Conservation (phyloP, 176 grass and related monocot genomes). For the Poa annua region DNA sequence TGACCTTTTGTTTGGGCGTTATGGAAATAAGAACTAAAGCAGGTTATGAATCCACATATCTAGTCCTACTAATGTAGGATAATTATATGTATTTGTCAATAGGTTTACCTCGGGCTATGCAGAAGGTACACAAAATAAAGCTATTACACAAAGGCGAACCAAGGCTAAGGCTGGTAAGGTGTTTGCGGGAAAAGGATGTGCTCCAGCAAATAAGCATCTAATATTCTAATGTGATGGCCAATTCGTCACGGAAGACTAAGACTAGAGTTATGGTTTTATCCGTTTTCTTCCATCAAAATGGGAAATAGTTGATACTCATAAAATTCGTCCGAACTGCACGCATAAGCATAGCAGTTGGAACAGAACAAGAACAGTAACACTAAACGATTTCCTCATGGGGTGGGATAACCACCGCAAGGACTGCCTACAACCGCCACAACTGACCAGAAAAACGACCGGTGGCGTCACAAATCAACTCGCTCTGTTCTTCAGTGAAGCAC, state of each 20-base stretch:
- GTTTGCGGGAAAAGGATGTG: not conserved
- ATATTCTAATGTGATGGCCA: not conserved
- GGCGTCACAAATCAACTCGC: not conserved
- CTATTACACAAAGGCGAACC: not conserved
- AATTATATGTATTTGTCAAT: not conserved
- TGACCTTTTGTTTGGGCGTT: not conserved
- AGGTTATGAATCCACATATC: not conserved
- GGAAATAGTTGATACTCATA: not conserved
- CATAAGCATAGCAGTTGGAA: constrained; percentile 7
- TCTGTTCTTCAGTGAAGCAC: not conserved
- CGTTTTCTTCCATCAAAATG: not conserved
- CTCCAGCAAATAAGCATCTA: not conserved
- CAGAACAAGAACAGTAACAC: not conserved
- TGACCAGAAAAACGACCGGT: not conserved
- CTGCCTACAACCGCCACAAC: not conserved
- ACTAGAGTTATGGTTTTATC: no score
- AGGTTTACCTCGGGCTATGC: not conserved
- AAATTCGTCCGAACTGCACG: constrained; percentile 15
- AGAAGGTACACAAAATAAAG: not conserved
- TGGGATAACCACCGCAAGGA: constrained; percentile 19
- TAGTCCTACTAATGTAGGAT: not conserved
- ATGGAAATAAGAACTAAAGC: not conserved
- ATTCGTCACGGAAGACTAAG: not conserved
- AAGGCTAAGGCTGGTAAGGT: not conserved
- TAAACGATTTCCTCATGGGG: not conserved